Base-by-base conservation (phyloP, 371 early-diverging fungal genomes). In the Funneliformis caledonium region DNA sequence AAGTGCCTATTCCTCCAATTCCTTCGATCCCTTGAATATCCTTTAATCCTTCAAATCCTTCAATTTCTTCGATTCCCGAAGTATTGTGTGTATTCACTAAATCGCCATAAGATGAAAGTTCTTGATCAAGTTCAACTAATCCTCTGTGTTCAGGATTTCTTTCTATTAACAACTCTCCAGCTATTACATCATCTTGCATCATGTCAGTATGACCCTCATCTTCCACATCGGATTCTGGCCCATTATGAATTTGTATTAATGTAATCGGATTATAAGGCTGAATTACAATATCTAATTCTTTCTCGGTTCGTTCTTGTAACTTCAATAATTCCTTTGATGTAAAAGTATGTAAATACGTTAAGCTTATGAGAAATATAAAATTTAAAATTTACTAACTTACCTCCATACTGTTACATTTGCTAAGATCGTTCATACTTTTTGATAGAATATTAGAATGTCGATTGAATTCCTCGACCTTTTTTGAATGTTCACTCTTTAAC, bases 341-440 rank as follows among this genome's bases (percentile, higher is more conserved):
- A 67, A 87, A 89, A 6, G 87, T 86, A 60, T 81, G 81, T 4
- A 88, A 84, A 70, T 86, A 86, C 16, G 83, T 77, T 77, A 88
- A 88, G 19, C 85, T 67, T 14, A 88, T 89, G 33, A 87, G 88
- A 48, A 37, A 50, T 42, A 8, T 26, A 50, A 9, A 14, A 43
- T 50, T 8, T n/a, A 47, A 62, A 45, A 42, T 61, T n/a, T 9
- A 26, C 56, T 26, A 76, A 8, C 22, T 22, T 61, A 76, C 59
- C 61, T 76, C 62, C 22, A 61, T 19, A 14, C n/a, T 61, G 19
- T 60, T 60, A 19, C 52, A 60, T 37, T 64, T 59, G 19, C 61
- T 76, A 37, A 76, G 26, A 61, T 61, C 62, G 16, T 45, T 60
- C 16, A 76, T 42, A 47, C 76, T 47, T 64, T 62, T 76, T 8